Base-by-base conservation (phyloP, 345 rosid genomes). In the Draba incana region DNA sequence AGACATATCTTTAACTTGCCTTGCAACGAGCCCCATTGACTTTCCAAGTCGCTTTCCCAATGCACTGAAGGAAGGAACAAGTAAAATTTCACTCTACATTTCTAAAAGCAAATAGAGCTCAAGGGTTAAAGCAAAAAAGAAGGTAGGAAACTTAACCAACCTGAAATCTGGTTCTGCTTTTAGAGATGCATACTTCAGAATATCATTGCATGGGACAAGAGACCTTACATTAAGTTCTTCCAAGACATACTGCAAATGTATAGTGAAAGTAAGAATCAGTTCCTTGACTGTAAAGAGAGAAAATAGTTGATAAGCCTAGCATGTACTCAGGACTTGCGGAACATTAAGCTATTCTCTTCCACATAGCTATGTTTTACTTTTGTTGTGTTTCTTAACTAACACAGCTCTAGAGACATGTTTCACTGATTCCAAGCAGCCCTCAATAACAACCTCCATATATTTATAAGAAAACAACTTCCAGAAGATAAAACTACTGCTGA, bases 101-200 rank as follows among this genome's bases (percentile, higher is more conserved):
- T 45, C 47, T 57, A 37, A 65, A 42, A 59, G 28, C 50, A 66
- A 35, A 52, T 38, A 38, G 50, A 59, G 56, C 51, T 37, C 44
- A 60, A 33, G 1, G 35, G 50, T 39, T 44, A 28, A 46, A 13
- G 47, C 45, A 8, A 44, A 35, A 41, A 24, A 4, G 48, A 20
- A 43, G 33, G 48, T 30, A 55, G 14, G 48, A 62, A 37, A 66
- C 35, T 62, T 59, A 27, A 75, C 79, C 59, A 72, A 89, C 99
- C 98, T 92, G 67, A 92, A 95, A 74, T 95, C 99, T 16, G 99
- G 99, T 77, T 92, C 99, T 10, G 97, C 98, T 15, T 92, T 92
- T 46, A 92, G 75, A 66, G 87, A 81, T 47, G 98, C 90, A 81
- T 88, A 95, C 82, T 86, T 86, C 81, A 89, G 81, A 57, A 92